Base-by-base conservation (phyloP, 805 yeast species). In the Torulaspora quercuum region DNA sequence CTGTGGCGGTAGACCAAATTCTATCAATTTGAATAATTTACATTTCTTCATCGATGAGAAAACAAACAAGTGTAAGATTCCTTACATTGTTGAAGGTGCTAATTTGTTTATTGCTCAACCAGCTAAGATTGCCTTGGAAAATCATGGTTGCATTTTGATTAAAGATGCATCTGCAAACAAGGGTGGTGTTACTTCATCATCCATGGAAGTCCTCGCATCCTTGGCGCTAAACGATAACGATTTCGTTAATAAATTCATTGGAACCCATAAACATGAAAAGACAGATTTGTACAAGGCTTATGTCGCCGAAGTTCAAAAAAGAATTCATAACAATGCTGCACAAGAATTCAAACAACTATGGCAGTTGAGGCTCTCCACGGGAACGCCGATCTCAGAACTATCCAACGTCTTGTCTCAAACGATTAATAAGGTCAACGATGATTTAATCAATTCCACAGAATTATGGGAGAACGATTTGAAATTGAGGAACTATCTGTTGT, bases 1-100 rank as follows among this genome's bases (percentile, higher is more conserved):
- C 41, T 90, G 98, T 66, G 98, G 98, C 64, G 98, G 98, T 51
- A 82, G 98, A 67, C 98, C 98, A 42, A 90, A 85, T 52, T 94
- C 97, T 13, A 80, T 90, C 61, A 94, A 89, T 62, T 78, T 89
- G 46, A 81, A 78, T 62, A 92, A 84, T 54, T 92, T 89, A 41
- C 67, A 70, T 45, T 67, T 67, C 36, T 76, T 87, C 52, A 76
- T 92, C 49, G 86, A 83, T 61, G 70, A 69, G 25, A 78, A 78
- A 53, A 80, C 89, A 19, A 94, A 92, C 40, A 80, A 82, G 63
- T 63, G 84, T 13, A 68, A 76, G 48, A 73, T 92, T 51, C 94
- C 95, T 32, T 87, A 81, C 65, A 78, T 90, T 59, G 96, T 92
- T 39, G 98, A 90, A 68, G 98, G 98, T 59, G 98, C 98, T 39